Evolutionary conservation across 805 yeast genomes (phyloP).

Genomic region (Scheffersomyces coipomensis): DNA sequence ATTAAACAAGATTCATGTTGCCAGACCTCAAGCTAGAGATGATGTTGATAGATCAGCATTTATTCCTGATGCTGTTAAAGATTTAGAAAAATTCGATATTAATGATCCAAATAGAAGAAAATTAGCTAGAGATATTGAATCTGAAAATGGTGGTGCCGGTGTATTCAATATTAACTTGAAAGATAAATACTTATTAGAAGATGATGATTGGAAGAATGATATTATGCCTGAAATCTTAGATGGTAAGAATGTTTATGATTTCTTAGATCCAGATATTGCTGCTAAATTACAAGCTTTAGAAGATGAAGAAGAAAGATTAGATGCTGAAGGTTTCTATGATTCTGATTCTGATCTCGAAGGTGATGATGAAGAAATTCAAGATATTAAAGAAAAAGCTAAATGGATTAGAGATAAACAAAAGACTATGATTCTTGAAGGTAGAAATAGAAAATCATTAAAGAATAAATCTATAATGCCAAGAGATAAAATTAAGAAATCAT

Average conservation of each 20-base stretch:
- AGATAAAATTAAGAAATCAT: slow-evolving; percentile 77
- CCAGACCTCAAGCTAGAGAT: slow-evolving; percentile 87
- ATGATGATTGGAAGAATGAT: slow-evolving; percentile 97
- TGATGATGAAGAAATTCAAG: slow-evolving; percentile 68
- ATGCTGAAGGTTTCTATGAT: slow-evolving; percentile 92
- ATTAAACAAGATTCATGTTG: slow-evolving; percentile 92
- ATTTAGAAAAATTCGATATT: slow-evolving; percentile 64
- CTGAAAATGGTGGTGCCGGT: slow-evolving; percentile 98
- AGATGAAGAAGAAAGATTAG: slow-evolving; percentile 94
- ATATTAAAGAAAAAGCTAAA: slow-evolving; percentile 78
- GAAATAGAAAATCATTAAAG: slow-evolving; percentile 83
- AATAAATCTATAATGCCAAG: slow-evolving; percentile 88
- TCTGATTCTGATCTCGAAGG: slow-evolving; percentile 60
- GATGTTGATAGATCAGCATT: slow-evolving; percentile 74
- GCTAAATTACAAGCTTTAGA: slow-evolving; percentile 92
- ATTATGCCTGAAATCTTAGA: slow-evolving; percentile 94
- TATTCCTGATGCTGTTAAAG: slow-evolving; percentile 76
- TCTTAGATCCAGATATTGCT: slow-evolving; percentile 93
- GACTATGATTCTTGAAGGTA: slow-evolving; percentile 84
- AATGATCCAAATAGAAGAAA: slow-evolving; percentile 79
- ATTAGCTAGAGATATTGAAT: slow-evolving; percentile 86
- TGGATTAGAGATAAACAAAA: slow-evolving; percentile 97
- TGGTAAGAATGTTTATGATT: slow-evolving; percentile 96
- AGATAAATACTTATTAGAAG: slow-evolving; percentile 87
- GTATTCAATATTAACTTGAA: slow-evolving; percentile 91